Evolutionary conservation across 768 basidiomycete species (phyloP).

Genomic region (Tulasnella sp.): DNA sequence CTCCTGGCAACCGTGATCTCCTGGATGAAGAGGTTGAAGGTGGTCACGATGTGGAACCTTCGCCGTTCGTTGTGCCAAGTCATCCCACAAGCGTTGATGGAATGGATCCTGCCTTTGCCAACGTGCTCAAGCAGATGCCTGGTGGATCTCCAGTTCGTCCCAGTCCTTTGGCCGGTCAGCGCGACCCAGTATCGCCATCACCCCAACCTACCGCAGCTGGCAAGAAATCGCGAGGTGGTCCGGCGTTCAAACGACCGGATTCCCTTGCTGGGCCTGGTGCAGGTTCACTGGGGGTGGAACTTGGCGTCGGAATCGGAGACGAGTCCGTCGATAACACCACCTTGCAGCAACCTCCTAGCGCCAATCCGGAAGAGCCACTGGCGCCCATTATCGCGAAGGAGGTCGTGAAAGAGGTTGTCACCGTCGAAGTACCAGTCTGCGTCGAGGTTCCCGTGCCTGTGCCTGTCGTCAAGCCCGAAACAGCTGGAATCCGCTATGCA

Average conservation of each 20-base stretch:
- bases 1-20: neutral
- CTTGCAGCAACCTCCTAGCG: no score
- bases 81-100: constrained; percentile 67
- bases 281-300: constrained; percentile 65
- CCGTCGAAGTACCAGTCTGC: constrained; percentile 13
- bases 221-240: no score
- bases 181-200: no score
- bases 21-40: constrained; percentile 8
- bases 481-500: constrained; percentile 73
- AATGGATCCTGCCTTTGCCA: constrained; percentile 83
- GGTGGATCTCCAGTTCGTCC: neutral
- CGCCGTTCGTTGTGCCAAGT: constrained; percentile 25
- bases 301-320: constrained; percentile 29
- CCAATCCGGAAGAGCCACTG: neutral
- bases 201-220: no score
- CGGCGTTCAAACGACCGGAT: no score
- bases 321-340: no score
- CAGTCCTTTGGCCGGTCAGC: neutral
- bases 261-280: constrained; percentile 32
- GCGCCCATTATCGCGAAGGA: neutral
- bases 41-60: constrained; percentile 22
- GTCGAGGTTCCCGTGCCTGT: constrained; percentile 31
- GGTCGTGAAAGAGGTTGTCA: neutral
- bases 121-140: constrained; percentile 48
- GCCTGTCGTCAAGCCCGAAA: constrained; percentile 39